Evolutionary conservation across 306 rosid species (phyloP).

Genomic region (Gynostemma pentaphyllum): DNA sequence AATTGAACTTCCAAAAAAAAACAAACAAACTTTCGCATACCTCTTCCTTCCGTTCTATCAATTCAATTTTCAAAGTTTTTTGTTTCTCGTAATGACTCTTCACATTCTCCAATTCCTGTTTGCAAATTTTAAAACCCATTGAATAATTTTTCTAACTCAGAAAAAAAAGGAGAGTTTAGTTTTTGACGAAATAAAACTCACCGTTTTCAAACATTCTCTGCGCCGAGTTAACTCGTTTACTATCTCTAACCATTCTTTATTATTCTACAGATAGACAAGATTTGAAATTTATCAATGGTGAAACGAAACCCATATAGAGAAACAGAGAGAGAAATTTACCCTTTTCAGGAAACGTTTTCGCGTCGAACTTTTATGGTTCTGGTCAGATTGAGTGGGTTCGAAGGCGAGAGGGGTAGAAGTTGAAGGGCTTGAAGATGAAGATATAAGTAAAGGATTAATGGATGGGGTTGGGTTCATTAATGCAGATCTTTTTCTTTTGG

Average conservation of each 20-base stretch:
- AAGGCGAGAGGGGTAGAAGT: constrained; percentile 53
- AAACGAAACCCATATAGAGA: too few relatives aligned
- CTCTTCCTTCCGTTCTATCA: constrained; percentile 31
- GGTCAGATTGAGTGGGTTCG: constrained; percentile 43
- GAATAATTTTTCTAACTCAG: neutral
- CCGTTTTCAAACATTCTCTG: constrained; percentile 17
- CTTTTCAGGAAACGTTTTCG: constrained; percentile 21
- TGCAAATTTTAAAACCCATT: neutral
- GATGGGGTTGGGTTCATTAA: neutral
- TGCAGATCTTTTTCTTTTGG: constrained; percentile 36
- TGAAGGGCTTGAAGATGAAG: constrained; percentile 30
- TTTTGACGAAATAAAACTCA: constrained; percentile 15
- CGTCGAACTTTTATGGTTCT: constrained; percentile 17
- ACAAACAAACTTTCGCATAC: too few relatives aligned
- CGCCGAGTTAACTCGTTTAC: constrained; percentile 13
- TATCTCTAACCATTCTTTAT: constrained; percentile 21
- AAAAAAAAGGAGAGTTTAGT: neutral
- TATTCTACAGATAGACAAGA: constrained; percentile 35
- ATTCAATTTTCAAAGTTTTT: constrained; percentile 18
- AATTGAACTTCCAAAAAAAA: too few relatives aligned
- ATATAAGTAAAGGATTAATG: neutral
- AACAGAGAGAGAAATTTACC: constrained; percentile 16
- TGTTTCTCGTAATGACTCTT: constrained; percentile 11
- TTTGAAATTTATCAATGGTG: too few relatives aligned
- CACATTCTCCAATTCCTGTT: constrained; percentile 38